phyloP scores from a whole-genome alignment of 495 filamentous ascomycete species.

The Aspergillus cavernicola region DNA sequence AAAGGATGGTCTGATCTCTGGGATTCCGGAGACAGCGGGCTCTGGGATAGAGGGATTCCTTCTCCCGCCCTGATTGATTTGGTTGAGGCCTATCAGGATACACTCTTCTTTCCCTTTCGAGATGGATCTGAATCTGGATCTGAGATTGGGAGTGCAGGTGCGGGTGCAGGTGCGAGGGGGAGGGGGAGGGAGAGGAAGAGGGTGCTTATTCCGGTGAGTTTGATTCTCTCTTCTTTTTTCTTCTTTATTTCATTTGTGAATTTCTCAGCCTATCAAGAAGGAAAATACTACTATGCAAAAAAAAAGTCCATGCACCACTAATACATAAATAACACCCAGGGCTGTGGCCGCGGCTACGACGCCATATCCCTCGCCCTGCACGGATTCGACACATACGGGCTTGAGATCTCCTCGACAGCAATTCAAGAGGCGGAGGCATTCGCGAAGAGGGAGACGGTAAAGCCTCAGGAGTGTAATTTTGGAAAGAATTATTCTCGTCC shows the following conservation, averaged over 20 bases:
- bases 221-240: neutral
- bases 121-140: neutral
- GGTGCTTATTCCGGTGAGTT: conserved; percentile 36
- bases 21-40: conserved; percentile 29
- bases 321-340: conserved; percentile 10
- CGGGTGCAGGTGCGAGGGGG: neutral
- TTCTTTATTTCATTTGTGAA: too few relatives aligned
- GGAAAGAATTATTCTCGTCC: neutral
- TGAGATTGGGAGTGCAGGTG: neutral
- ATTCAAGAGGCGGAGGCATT: conserved; percentile 20
- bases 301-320: too few relatives aligned
- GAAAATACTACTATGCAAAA: too few relatives aligned
- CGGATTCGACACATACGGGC: conserved; percentile 26
- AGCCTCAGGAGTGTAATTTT: conserved; percentile 21
- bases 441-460: conserved; percentile 12
- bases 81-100: conserved; percentile 30
- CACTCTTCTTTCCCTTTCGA: conserved; percentile 16
- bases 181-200: conserved; percentile 22
- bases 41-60: conserved; percentile 43
- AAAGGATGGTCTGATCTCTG: conserved; percentile 37
- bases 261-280: too few relatives aligned
- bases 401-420: conserved; percentile 26
- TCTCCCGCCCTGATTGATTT: conserved; percentile 42
- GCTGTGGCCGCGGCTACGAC: conserved; percentile 33
- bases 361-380: conserved; percentile 30